A percentile compares a stretch with the other conserved stretches of the same genome.
Evolutionary conservation across 163 green algal species (phyloP).

Genomic region (Trebouxia gelatinosa): DNA sequence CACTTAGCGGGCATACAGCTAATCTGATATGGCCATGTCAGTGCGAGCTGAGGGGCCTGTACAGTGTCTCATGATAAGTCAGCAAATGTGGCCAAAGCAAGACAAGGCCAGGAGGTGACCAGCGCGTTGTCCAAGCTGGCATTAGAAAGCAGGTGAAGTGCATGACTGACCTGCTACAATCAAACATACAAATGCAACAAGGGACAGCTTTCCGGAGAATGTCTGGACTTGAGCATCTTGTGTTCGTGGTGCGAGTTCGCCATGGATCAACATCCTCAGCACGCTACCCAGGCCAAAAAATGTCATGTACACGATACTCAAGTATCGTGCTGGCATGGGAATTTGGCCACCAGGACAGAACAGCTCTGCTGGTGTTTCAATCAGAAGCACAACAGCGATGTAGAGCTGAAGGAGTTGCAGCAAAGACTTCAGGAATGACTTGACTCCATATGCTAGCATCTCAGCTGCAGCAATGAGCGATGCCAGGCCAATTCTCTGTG

Average conservation of each 20-base stretch:
- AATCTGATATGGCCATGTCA: too few species aligned
- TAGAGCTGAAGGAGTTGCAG: not conserved
- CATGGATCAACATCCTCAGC: not conserved
- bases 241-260: slow-evolving; percentile 1
- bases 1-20: too few species aligned
- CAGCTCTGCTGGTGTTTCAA: not conserved
- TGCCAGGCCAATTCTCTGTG: not conserved
- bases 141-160: not conserved
- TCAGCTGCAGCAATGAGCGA: too few species aligned
- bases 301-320: not conserved
- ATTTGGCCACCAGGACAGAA: too few species aligned
- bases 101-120: not conserved
- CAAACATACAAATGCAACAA: not conserved
- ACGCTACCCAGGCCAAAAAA: slow-evolving; percentile 10
- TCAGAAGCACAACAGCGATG: not conserved
- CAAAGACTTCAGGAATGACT: too few species aligned
- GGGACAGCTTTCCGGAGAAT: not conserved
- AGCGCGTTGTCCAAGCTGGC: not conserved
- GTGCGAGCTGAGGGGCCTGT: too few species aligned
- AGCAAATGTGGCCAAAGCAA: too few species aligned
- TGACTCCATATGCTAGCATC: too few species aligned
- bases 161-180: not conserved
- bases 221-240: slow-evolving; percentile 5
- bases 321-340: too few species aligned
- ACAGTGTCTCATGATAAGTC: too few species aligned